Base-by-base conservation (phyloP, 768 basidiomycete genomes). In the Rhizopogon salebrosus region DNA sequence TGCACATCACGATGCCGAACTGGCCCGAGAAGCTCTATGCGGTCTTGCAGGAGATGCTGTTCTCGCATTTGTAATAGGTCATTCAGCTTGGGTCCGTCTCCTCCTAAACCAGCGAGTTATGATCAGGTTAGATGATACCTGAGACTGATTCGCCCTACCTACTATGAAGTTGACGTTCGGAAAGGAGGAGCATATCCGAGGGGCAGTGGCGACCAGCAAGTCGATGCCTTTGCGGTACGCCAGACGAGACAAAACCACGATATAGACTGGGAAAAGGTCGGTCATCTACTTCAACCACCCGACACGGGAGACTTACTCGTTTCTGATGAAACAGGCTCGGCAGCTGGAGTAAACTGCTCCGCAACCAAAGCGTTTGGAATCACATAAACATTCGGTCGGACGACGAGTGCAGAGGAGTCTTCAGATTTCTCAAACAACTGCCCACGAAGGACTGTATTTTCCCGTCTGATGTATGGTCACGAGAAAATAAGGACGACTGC, bases 141-240 rank as follows among this genome's bases (percentile, higher is more conserved):
- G 26, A 37, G 36, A 5, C n/a, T 36, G 34, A 11, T 52, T 37
- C 9, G 9, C 34, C 77, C 22, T 52, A 87, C 92, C 95, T 27
- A 99, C 79, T 40, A 98, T 71, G 60, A 98, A 97, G 38, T 83
- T 82, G 43, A 98, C 92, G 55, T 93, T 81, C 0, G 92, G 89
- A 65, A 92, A 95, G 0, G 80, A 72, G 1, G 78, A 78, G 61
- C 95, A 98, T 52, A 99, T 91, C 22, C 85, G 80, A 0, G 97
- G 97, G 0, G 92, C 90, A 0, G 90, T 88, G 1, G 92, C 93
- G 0, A 98, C 89, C 5, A 99, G 81, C 3, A 99, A 80, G 64
- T 99, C 97, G 49, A 99, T 86, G 1, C 97, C 97, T 73, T 98
- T 99, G 45, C 97, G 82, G 62, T 98, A 98, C 0, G 89, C 92